Percentiles rank a stretch among this genome's conserved stretches.
phyloP scores from a whole-genome alignment of 2,329 filamentous ascomycete genomes.

The Aspergillus bombycis region DNA sequence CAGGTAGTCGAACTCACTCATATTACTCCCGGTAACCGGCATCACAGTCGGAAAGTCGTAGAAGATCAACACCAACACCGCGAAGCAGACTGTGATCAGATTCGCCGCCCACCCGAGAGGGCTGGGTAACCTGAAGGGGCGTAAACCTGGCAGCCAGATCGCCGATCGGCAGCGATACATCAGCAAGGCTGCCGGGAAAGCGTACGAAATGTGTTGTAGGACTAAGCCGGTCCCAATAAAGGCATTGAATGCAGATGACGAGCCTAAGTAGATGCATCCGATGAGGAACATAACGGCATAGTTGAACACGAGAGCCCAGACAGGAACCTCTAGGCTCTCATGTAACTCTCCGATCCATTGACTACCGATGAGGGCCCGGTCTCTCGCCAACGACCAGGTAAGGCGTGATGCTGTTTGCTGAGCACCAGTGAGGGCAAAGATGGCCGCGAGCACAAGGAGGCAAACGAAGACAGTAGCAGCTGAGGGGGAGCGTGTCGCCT shows the following conservation, averaged over 20 bases:
- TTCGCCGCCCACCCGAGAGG: constrained; percentile 34
- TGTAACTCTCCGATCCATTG: constrained; percentile 21
- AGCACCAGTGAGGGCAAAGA: constrained; percentile 26
- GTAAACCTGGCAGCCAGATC: constrained; percentile 17
- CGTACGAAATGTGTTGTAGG: constrained; percentile 25
- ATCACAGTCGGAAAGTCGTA: constrained; percentile 34
- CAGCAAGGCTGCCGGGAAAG: constrained; percentile 32
- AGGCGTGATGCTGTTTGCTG: constrained; percentile 33
- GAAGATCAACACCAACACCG: constrained; percentile 31
- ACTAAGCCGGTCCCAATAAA: constrained; percentile 26
- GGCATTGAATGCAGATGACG: constrained; percentile 32
- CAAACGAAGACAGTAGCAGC: constrained; percentile 12
- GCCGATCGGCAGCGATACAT: constrained; percentile 30
- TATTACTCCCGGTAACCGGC: constrained; percentile 31
- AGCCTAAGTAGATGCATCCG: constrained; percentile 33
- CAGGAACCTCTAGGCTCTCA: constrained; percentile 24
- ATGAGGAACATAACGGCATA: constrained; percentile 26
- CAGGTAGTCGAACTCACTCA: constrained; percentile 30
- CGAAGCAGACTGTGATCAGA: constrained; percentile 27
- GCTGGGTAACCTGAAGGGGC: constrained; percentile 21
- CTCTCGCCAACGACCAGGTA: constrained; percentile 33
- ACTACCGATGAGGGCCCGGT: constrained; percentile 24
- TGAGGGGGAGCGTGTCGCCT: constrained; percentile 7
- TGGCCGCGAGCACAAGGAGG: constrained; percentile 1
- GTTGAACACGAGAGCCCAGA: constrained; percentile 27